phyloP scores from a whole-genome alignment of 2,329 filamentous ascomycete genomes.

The Fusarium sp. region DNA sequence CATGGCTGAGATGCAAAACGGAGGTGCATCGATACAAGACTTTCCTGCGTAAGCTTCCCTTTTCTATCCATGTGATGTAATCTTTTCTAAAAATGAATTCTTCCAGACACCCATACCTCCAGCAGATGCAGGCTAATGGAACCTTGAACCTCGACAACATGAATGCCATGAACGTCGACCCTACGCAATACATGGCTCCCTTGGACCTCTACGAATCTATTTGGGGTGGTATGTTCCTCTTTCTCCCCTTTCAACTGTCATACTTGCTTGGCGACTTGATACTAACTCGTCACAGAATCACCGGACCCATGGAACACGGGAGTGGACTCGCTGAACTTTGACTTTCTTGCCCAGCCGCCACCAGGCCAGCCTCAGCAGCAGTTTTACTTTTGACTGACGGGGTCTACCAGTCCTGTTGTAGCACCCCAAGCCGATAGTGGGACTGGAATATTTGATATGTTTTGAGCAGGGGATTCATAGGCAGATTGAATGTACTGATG shows the following conservation, averaged over 20 bases:
- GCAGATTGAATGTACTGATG: constrained; percentile 20
- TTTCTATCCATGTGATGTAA: background rate
- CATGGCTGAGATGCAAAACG: constrained; percentile 75
- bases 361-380: constrained; percentile 69
- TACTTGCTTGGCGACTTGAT: background rate
- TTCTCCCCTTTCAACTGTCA: constrained; percentile 4
- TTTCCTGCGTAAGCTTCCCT: constrained; percentile 55
- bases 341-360: constrained; percentile 70
- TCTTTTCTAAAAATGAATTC: constrained; percentile 31
- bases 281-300: constrained; percentile 60
- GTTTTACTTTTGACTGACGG: constrained; percentile 64
- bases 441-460: constrained; percentile 1
- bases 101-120: constrained; percentile 54
- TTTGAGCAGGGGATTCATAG: background rate
- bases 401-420: background rate
- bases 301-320: constrained; percentile 70
- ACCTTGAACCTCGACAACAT: constrained; percentile 59
- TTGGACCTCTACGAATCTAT: constrained; percentile 78
- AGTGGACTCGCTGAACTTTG: constrained; percentile 70
- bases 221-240: constrained; percentile 69
- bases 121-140: constrained; percentile 52
- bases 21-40: constrained; percentile 60
- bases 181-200: constrained; percentile 71
- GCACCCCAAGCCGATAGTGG: background rate
- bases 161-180: constrained; percentile 65